Conservation (phyloP, 108 stramenopile species). For the Cylindrotheca closterium region DNA sequence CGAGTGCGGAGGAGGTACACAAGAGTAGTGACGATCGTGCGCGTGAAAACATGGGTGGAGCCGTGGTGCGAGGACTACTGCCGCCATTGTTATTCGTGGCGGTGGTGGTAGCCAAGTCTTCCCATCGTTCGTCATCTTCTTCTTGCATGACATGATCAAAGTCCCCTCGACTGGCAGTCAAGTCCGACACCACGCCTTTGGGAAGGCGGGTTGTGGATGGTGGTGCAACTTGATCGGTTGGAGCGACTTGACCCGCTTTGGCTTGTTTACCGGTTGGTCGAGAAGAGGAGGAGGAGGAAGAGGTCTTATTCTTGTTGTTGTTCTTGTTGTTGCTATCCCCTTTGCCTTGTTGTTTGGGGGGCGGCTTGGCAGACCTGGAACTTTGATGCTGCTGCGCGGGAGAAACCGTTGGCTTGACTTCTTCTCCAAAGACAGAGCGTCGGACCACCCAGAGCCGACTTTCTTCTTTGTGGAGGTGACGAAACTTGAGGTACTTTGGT, state of each 20-base stretch:
- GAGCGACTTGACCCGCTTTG: background rate
- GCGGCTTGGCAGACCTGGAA: no score
- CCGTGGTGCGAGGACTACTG: background rate
- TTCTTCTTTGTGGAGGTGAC: background rate
- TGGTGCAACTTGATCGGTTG: background rate
- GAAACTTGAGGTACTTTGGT: slow-evolving; percentile 24
- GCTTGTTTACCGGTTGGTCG: no score
- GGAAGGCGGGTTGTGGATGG: background rate
- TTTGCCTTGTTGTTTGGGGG: background rate
- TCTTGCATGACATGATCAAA: background rate
- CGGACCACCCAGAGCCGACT: background rate
- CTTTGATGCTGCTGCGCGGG: no score
- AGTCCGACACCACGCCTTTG: background rate
- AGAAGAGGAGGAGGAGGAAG: no score
- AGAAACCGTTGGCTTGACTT: background rate
- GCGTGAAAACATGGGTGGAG: background rate
- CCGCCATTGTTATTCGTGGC: no score
- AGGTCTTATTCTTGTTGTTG: background rate
- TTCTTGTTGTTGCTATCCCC: background rate
- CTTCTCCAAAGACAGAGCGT: background rate
- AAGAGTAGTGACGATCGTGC: background rate
- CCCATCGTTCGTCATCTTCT: background rate
- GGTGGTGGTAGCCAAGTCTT: no score
- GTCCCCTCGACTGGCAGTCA: background rate
- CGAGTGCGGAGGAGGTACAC: background rate